These are phyloP conservation scores for Vickermania spadyakhi DNA, from an alignment of 208 protist species.

Conservation along the genomic window DNA sequence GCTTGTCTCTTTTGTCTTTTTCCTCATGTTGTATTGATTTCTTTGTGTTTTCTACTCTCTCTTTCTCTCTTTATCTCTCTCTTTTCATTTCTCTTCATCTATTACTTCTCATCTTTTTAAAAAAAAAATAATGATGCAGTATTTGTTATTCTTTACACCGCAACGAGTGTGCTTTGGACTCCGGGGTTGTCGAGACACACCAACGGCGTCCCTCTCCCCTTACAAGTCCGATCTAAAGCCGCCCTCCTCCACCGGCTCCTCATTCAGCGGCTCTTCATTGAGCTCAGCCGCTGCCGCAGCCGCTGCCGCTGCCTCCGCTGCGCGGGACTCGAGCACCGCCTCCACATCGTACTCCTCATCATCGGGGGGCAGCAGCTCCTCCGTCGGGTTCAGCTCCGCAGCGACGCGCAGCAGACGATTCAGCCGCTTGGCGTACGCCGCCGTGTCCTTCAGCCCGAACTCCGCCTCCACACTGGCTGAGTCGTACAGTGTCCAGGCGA, in stretches of 20 bases:
- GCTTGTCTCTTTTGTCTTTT: neutral
- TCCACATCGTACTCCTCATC: conserved; percentile 64
- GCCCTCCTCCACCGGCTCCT: neutral
- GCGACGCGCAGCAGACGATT: conserved; percentile 81
- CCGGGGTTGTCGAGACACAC: too few species aligned
- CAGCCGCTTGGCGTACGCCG: conserved; percentile 76
- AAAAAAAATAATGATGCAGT: neutral
- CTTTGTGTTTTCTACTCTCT: conserved; percentile 1
- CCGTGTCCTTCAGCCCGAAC: conserved; percentile 84
- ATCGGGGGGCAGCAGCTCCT: conserved; percentile 56
- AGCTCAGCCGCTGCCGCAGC: conserved; percentile 14
- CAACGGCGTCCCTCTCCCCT: too few species aligned
- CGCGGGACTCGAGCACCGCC: conserved; percentile 9
- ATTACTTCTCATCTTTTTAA: conserved; percentile 4
- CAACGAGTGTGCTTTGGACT: too few species aligned
- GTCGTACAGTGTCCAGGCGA: conserved; percentile 94
- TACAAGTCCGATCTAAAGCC: neutral
- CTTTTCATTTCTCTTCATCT: conserved; percentile 7
- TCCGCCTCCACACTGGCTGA: conserved; percentile 91
- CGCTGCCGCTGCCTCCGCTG: conserved; percentile 16
- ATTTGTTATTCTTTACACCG: neutral
- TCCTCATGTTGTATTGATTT: neutral
- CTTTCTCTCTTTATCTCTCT: too few species aligned
- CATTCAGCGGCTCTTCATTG: conserved; percentile 1
- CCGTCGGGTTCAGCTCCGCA: conserved; percentile 67